Base-by-base conservation (phyloP, 257 asterid genomes). In the Craterostigma plantagineum region DNA sequence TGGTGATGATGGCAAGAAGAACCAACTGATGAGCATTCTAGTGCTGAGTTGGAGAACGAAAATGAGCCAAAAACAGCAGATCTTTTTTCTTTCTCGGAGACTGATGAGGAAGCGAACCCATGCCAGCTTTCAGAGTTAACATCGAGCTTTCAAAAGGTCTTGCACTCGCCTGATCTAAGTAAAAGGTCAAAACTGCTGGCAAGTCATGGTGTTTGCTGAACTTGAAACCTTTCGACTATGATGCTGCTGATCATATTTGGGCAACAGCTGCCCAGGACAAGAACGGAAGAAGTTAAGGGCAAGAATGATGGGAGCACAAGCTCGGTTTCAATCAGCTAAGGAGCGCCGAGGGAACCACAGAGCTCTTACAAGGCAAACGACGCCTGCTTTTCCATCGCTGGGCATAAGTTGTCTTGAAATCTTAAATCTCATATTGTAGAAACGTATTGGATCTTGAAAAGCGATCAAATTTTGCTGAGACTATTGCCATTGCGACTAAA, bases 301-400 rank as follows among this genome's bases (percentile, higher is more conserved):
- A 61, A 56, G 52, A 61, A 63, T 23, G 63, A 65, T 34, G 50
- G 51, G 65, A 80, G 65, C 52, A 74, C 61, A 45, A 55, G 51
- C 54, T 38, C 60, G 13, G 55, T 45, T 37, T 3, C 53, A 60
- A 13, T 14, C 35, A 14, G 42, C 64, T 1, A 59, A 11, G 35
- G 63, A 57, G n/a, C n/a, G 75, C 35, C 9, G 84, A 73, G 18
- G 75, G 49, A 40, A 10, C 50, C 0, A 15, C 48, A 2, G 79
- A 69, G 38, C 46, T 61, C 17, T 78, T 67, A 3, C 92, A 72
- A 57, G 98, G 95, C 33, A 64, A 68, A 68, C 67, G 95, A 38
- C 93, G 98, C 5, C 93, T 69, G 64, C 95, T 34, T 87, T 87
- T 45, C 95, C 93, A 2, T 75, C 91, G 4, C 71, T 95, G 1